phyloP scores from a whole-genome alignment of 331 rosid genomes.

The Malus hybrid region DNA sequence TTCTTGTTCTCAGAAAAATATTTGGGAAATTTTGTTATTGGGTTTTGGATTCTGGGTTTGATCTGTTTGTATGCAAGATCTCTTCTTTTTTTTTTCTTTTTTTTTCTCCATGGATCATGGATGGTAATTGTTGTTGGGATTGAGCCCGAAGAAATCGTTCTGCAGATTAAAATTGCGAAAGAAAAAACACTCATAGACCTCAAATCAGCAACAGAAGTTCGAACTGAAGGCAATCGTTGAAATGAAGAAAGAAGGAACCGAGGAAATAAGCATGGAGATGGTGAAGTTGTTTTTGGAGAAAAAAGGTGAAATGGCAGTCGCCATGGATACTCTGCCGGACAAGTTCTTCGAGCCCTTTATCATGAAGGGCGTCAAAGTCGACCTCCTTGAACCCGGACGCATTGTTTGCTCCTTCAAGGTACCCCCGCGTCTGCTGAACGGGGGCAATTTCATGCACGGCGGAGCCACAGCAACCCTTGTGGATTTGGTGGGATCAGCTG shows the following conservation, averaged over 20 bases:
- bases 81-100: too few relatives aligned
- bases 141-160: too few relatives aligned
- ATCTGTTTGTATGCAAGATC: too few relatives aligned
- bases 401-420: slow-evolving; percentile 62
- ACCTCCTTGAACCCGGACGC: slow-evolving; percentile 59
- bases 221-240: background rate
- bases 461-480: slow-evolving; percentile 88
- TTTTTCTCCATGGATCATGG: too few relatives aligned
- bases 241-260: background rate
- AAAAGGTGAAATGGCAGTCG: slow-evolving; percentile 22
- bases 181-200: background rate
- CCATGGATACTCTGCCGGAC: slow-evolving; percentile 38
- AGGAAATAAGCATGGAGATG: slow-evolving; percentile 21
- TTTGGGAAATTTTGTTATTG: too few relatives aligned
- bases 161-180: background rate
- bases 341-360: slow-evolving; percentile 51
- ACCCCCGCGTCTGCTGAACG: slow-evolving; percentile 66
- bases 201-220: background rate
- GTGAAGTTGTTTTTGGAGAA: slow-evolving; percentile 46
- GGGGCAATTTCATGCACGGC: slow-evolving; percentile 66
- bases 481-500: slow-evolving; percentile 79
- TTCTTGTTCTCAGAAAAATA: too few relatives aligned
- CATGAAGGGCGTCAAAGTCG: slow-evolving; percentile 35
- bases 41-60: too few relatives aligned
- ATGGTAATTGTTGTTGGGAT: too few relatives aligned